phyloP scores from a whole-genome alignment of 1,139 yeast species.

The Hansenula anomala region DNA sequence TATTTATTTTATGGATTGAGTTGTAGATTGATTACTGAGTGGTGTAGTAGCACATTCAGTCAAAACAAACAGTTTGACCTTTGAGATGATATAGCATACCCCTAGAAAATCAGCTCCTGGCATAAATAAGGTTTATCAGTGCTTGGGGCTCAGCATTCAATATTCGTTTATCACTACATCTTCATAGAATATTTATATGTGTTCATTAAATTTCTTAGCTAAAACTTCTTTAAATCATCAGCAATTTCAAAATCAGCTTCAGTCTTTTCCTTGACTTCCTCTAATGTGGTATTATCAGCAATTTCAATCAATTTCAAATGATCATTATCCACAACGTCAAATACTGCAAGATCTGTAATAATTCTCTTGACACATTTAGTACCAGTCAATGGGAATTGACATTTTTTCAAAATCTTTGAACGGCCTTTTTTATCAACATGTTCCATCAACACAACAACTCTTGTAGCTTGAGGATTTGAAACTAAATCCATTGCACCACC shows the following conservation, averaged over 20 bases:
- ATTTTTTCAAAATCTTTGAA: constrained; percentile 39
- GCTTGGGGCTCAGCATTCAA: too few relatives aligned
- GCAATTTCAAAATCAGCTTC: constrained; percentile 37
- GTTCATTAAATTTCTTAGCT: neutral
- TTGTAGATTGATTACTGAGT: too few relatives aligned
- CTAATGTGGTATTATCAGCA: constrained; percentile 34
- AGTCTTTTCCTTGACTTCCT: constrained; percentile 35
- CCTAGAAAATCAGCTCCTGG: too few relatives aligned
- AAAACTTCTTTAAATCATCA: constrained; percentile 23
- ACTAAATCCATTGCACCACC: constrained; percentile 57
- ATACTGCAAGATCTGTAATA: constrained; percentile 46
- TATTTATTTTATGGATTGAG: too few relatives aligned
- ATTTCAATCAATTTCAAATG: constrained; percentile 39
- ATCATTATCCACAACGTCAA: constrained; percentile 33
- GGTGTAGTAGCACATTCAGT: too few relatives aligned
- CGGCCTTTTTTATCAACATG: constrained; percentile 43
- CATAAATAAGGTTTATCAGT: too few relatives aligned
- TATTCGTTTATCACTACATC: too few relatives aligned
- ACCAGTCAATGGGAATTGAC: constrained; percentile 45
- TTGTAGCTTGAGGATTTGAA: constrained; percentile 39
- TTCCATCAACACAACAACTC: constrained; percentile 46
- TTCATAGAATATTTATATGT: too few relatives aligned
- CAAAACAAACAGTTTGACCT: too few relatives aligned
- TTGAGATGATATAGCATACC: too few relatives aligned
- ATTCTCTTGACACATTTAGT: constrained; percentile 39